Evolutionary conservation across 2,329 filamentous ascomycete genomes (phyloP).

Genomic region (Exophiala spinifera): DNA sequence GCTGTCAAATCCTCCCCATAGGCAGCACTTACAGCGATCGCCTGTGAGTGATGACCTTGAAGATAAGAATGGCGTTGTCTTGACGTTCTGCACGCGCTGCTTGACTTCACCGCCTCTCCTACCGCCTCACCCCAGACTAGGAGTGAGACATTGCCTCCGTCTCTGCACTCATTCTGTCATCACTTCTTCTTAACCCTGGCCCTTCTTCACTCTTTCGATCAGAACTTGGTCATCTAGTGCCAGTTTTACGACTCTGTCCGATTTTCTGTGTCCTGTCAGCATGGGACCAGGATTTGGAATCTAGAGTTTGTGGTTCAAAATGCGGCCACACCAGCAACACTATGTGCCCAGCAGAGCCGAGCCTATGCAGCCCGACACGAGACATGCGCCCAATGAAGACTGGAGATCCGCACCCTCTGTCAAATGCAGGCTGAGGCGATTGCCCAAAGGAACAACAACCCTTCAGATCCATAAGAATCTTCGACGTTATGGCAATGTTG

Average conservation of each 20-base stretch:
- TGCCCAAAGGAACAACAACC: constrained; percentile 39
- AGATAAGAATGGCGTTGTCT: too few species aligned
- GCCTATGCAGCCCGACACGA: background rate
- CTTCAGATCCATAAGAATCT: constrained; percentile 53
- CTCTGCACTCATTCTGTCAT: background rate
- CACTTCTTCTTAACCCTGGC: background rate
- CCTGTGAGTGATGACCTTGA: too few species aligned
- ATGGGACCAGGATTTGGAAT: background rate
- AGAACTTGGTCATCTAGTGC: background rate
- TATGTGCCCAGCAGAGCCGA: background rate
- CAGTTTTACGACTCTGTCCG: background rate
- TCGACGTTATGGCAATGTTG: constrained; percentile 51
- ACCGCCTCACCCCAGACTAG: too few species aligned
- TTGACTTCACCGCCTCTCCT: too few species aligned
- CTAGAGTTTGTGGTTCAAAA: background rate
- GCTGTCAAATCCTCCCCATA: too few species aligned
- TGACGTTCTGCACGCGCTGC: too few species aligned
- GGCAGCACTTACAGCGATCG: too few species aligned
- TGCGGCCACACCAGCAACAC: background rate
- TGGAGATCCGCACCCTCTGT: constrained; percentile 44
- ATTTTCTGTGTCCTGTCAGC: background rate
- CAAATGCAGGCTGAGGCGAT: constrained; percentile 34
- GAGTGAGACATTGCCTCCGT: too few species aligned
- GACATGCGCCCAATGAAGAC: constrained; percentile 13
- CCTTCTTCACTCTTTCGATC: background rate